A percentile compares a stretch with the other conserved stretches of the same genome.
These are phyloP conservation scores for Porcisia hertigi DNA, from an alignment of 208 protist genomes.

Conservation along the genomic window DNA sequence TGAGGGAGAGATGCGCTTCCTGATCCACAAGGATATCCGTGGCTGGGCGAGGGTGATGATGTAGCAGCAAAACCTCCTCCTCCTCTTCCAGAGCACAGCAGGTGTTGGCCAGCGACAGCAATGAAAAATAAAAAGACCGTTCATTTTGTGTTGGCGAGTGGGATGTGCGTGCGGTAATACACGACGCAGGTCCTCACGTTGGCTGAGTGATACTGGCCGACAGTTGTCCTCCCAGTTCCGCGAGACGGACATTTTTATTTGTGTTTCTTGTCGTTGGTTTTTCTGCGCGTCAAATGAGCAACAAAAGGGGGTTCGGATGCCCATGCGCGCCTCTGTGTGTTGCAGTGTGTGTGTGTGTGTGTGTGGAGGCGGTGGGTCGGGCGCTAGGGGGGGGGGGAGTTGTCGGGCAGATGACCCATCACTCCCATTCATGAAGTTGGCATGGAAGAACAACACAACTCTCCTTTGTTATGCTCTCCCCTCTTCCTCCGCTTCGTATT, in stretches of 20 bases:
- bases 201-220: not conserved
- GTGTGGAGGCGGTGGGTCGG: too few relatives aligned
- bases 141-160: too few relatives aligned
- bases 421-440: too few relatives aligned
- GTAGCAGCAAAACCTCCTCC: not conserved
- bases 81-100: not conserved
- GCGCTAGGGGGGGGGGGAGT: too few relatives aligned
- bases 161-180: too few relatives aligned
- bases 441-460: too few relatives aligned
- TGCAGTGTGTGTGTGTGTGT: too few relatives aligned
- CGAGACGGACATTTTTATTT: not conserved
- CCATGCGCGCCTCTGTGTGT: too few relatives aligned
- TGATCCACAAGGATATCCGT: not conserved
- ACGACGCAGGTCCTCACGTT: not conserved
- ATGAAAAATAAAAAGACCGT: too few relatives aligned
- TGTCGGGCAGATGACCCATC: too few relatives aligned
- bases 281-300: not conserved
- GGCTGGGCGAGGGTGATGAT: not conserved
- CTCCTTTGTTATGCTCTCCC: too few relatives aligned
- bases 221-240: not conserved
- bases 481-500: not conserved
- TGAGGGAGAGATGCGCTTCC: not conserved
- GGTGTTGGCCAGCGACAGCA: not conserved
- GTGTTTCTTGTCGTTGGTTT: too few relatives aligned
- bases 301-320: not conserved